These are phyloP conservation scores for Albatrellus ellisii DNA, from an alignment of 768 basidiomycete genomes.

Conservation along the genomic window DNA sequence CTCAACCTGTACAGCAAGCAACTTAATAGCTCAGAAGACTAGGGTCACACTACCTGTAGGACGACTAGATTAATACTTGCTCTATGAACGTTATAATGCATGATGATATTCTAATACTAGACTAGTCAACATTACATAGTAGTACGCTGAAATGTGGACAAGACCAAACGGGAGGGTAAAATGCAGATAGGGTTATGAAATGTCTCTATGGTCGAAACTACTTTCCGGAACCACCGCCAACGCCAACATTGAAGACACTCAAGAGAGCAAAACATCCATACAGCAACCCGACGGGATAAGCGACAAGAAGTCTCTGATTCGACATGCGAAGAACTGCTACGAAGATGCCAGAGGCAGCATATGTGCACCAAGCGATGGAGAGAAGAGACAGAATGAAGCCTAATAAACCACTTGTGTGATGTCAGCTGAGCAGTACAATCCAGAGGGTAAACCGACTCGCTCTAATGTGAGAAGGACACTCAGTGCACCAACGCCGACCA, in stretches of 20 bases:
- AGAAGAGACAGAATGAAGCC: conserved; percentile 76
- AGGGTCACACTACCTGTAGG: too few species aligned
- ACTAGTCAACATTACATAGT: too few species aligned
- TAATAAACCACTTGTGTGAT: conserved; percentile 48
- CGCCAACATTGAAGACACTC: conserved; percentile 70
- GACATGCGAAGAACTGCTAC: conserved; percentile 93
- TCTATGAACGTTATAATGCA: too few species aligned
- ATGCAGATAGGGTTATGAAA: too few species aligned
- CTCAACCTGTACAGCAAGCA: conserved; percentile 70
- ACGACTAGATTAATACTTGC: too few species aligned
- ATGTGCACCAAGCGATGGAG: conserved; percentile 94
- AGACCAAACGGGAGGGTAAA: too few species aligned
- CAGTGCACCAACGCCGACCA: conserved; percentile 87
- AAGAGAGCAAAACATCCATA: conserved; percentile 92
- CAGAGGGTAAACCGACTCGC: conserved; percentile 33
- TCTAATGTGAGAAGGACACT: conserved; percentile 82
- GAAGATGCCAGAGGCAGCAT: conserved; percentile 91
- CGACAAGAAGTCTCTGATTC: conserved; percentile 87
- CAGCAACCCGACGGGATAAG: conserved; percentile 88
- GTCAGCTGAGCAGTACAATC: conserved; percentile 7
- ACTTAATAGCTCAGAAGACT: conserved; percentile 25
- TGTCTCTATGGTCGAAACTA: too few species aligned
- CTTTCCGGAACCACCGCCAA: conserved; percentile 14
- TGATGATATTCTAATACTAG: too few species aligned
- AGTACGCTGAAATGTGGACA: too few species aligned